These are phyloP conservation scores for Globisporangium yorkense DNA, from an alignment of 352 stramenopile species.

Conservation along the genomic window DNA sequence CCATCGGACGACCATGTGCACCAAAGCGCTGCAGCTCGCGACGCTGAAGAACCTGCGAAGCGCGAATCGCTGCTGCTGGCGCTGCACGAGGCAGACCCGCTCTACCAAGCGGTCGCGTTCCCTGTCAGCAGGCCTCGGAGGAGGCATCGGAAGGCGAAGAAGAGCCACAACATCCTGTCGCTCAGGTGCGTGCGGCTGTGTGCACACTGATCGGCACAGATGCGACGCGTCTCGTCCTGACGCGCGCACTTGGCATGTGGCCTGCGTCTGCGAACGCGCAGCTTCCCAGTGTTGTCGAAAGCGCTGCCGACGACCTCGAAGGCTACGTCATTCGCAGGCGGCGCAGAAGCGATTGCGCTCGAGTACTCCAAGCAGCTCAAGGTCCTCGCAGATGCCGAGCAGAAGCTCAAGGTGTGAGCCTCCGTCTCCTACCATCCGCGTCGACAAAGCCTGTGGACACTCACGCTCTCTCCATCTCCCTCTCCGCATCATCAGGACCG, in stretches of 20 bases:
- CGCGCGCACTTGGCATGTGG: too few species aligned
- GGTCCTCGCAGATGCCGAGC: constrained; percentile 9
- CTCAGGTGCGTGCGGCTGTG: constrained; percentile 18
- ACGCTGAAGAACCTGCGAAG: background rate
- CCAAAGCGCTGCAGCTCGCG: background rate
- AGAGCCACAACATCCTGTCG: constrained; percentile 18
- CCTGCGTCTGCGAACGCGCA: background rate
- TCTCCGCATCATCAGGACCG: constrained; percentile 14
- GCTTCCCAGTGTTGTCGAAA: constrained; percentile 16
- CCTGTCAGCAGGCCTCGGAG: background rate
- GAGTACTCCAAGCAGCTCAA: constrained; percentile 13
- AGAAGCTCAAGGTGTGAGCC: constrained; percentile 14
- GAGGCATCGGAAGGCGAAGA: constrained; percentile 8
- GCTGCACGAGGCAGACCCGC: background rate
- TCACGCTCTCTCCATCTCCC: background rate
- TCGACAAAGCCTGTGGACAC: background rate
- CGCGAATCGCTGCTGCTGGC: background rate
- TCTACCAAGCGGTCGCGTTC: constrained; percentile 2
- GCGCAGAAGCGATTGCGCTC: background rate
- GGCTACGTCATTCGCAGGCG: background rate
- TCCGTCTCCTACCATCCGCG: background rate
- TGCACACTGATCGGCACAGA: background rate
- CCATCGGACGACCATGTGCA: background rate
- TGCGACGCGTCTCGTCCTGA: too few species aligned
- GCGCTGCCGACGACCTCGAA: background rate